Percentiles rank a stretch among this genome's conserved stretches.
Evolutionary conservation across 495 filamentous ascomycete genomes (phyloP).

Genomic region (Penicillium pancosmium): DNA sequence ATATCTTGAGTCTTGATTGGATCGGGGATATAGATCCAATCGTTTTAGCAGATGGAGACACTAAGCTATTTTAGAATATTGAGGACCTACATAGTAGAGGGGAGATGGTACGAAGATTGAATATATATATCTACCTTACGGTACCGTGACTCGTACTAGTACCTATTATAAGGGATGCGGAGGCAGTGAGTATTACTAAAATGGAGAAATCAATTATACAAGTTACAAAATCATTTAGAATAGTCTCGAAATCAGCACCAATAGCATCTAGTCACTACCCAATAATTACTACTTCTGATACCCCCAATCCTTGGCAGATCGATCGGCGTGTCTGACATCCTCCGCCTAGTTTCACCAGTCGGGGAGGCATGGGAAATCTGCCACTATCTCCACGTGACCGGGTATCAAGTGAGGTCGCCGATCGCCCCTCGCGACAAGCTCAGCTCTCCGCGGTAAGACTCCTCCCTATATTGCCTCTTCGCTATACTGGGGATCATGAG

Average conservation of each 20-base stretch:
- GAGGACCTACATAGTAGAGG: no score
- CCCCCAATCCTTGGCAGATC: slow-evolving; percentile 7
- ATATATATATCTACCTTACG: no score
- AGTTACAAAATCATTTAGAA: no score
- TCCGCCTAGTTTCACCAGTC: slow-evolving; percentile 1
- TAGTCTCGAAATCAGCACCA: no score
- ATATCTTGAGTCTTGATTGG: slow-evolving; percentile 2
- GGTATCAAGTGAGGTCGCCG: background rate
- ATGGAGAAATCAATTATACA: no score
- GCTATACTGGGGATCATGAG: background rate
- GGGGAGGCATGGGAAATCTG: background rate
- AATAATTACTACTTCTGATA: background rate
- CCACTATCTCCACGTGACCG: background rate
- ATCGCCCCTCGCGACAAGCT: background rate
- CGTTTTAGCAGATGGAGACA: background rate
- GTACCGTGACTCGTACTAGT: no score
- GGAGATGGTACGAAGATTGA: no score
- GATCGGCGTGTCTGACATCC: slow-evolving; percentile 7
- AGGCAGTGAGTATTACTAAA: no score
- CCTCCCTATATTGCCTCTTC: background rate
- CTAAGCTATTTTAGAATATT: background rate
- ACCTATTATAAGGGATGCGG: no score
- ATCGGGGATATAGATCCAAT: slow-evolving; percentile 1
- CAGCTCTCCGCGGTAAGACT: slow-evolving; percentile 2
- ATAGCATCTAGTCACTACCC: no score